Base-by-base conservation (phyloP, 2,329 filamentous ascomycete genomes). In the Verticillium longisporum region DNA sequence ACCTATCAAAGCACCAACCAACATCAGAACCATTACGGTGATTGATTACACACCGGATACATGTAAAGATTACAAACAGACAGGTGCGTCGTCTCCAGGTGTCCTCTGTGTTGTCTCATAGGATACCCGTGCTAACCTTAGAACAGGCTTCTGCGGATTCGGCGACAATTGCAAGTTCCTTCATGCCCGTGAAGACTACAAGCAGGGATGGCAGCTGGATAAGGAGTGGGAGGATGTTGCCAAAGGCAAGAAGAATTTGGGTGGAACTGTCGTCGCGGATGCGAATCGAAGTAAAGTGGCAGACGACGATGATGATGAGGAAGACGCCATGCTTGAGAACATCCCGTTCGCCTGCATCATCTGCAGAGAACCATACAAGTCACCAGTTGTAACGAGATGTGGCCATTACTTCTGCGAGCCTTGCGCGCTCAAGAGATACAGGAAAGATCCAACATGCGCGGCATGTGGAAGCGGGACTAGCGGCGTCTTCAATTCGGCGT, bases 371-470 rank as follows among this genome's bases (percentile, higher is more conserved):
- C 75, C 87, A 1, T 97, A 97, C 75, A 89, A 86, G 68, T 82
- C 85, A 61, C 94, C 95, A 0, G 84, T 98, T 13, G 79, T 94
- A 31, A 98, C 95, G 13, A 89, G 92, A 66, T 99, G 95, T 67
- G 90, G 92, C 0, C 95, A 99, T 73, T 98, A 98, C 74, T 98
- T 98, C 71, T 99, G 95, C 72, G 90, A 97, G 73, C 81, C 83
- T 1, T 99, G 95, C 74, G 95, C 95, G 32, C 78, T 98, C 68
- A 87, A 90, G 71, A 79, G 93, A 66, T 98, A 97, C 72, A 83
- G 90, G 64, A 95, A 91, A 71, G 91, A 93, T 68, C 93, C 93
- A 4, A 86, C 85, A 2, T 98, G 95, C 73, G 91, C 91, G 2
- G 90, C 89, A 4, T 98, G 95, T 72, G 90, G 91, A 1, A 81